phyloP scores from a whole-genome alignment of 495 filamentous ascomycete species.

The Jackrogersella minutella region DNA sequence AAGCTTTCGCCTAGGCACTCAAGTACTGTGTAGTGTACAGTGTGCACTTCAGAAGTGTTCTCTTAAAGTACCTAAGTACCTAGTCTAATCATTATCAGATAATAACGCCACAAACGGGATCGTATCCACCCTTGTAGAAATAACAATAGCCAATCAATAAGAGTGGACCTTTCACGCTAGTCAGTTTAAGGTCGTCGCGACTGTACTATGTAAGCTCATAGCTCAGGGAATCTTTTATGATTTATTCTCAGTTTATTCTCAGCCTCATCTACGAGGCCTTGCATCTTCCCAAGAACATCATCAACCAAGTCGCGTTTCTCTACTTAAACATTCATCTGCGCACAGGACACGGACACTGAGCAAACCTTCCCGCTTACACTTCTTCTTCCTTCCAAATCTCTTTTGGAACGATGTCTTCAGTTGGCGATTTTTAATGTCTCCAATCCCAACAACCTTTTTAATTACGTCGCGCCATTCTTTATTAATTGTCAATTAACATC shows the following conservation, averaged over 20 bases:
- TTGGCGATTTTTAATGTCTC: slow-evolving; percentile 21
- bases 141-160: not conserved
- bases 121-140: not conserved
- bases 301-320: not conserved
- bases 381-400: not conserved
- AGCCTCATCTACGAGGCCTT: slow-evolving; percentile 31
- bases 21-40: no score
- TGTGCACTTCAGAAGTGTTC: no score
- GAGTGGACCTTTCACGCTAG: not conserved
- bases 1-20: no score
- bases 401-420: slow-evolving; percentile 15
- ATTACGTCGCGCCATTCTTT: not conserved
- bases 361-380: not conserved
- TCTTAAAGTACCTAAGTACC: not conserved
- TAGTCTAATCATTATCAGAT: not conserved
- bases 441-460: not conserved
- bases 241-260: slow-evolving; percentile 15
- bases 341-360: not conserved
- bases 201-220: no score
- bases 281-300: slow-evolving; percentile 13
- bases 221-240: no score
- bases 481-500: no score
- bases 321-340: slow-evolving; percentile 2
- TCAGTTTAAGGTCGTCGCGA: not conserved
- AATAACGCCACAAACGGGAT: not conserved